Percentiles rank a stretch among this genome's conserved stretches.
Conservation (phyloP, 164 flowering plant genomes). For the Paratinospora sagittata region DNA sequence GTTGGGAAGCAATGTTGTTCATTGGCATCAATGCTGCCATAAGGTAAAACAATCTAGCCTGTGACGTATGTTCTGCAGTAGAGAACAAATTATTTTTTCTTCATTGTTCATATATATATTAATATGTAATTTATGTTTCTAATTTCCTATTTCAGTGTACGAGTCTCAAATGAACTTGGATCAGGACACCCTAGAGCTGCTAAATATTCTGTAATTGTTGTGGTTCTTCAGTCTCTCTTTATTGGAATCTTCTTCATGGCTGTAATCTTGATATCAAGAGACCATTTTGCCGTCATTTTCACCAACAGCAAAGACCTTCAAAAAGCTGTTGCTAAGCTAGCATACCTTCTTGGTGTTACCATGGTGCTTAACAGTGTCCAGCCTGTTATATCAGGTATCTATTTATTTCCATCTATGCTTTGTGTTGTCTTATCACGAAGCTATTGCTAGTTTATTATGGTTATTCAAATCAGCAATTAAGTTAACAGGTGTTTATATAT, state of each 20-base stretch:
- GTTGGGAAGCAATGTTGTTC: conserved; percentile 90
- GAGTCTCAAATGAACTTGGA: conserved; percentile 91
- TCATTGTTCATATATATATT: not conserved
- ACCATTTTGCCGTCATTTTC: conserved; percentile 61
- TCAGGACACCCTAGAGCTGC: conserved; percentile 84
- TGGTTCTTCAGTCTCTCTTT: conserved; percentile 47
- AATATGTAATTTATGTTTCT: too few relatives aligned
- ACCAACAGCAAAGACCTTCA: conserved; percentile 60
- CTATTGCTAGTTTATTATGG: too few relatives aligned
- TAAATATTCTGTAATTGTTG: conserved; percentile 65
- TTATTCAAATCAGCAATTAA: too few relatives aligned
- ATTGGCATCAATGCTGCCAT: conserved; percentile 93
- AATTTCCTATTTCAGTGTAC: conserved; percentile 39
- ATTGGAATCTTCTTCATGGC: conserved; percentile 57
- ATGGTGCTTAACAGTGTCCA: conserved; percentile 89
- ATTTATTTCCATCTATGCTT: not conserved
- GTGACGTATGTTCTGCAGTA: not conserved
- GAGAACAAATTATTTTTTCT: not conserved
- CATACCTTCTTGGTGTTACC: conserved; percentile 75
- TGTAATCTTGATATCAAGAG: conserved; percentile 37
- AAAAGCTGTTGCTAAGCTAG: conserved; percentile 57
- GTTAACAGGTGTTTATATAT: too few relatives aligned
- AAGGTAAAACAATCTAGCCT: conserved; percentile 36
- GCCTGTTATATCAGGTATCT: conserved; percentile 85
- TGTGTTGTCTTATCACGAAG: too few relatives aligned